Conservation (phyloP, 208 protist species). For the Trypanosoma congolense region DNA sequence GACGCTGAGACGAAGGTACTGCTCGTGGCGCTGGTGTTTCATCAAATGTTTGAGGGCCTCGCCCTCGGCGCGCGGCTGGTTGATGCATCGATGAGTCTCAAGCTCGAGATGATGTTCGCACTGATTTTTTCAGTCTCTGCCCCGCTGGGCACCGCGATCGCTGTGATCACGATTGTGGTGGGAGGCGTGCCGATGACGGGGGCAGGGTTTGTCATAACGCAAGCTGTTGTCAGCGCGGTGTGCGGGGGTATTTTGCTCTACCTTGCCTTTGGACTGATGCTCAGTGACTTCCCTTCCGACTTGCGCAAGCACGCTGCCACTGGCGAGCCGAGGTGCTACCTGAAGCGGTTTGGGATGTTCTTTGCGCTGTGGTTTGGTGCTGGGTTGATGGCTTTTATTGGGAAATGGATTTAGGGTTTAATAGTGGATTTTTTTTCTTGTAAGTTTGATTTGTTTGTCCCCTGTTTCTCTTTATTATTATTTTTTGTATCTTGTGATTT, state of each 20-base stretch:
- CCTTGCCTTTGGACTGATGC: constrained; percentile 40
- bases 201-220: constrained; percentile 29
- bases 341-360: constrained; percentile 30
- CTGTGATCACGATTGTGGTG: constrained; percentile 23
- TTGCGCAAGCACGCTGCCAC: constrained; percentile 12
- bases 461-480: constrained; percentile 19
- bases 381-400: constrained; percentile 23
- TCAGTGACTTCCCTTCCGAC: constrained; percentile 52
- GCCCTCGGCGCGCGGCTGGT: constrained; percentile 51
- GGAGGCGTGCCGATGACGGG: constrained; percentile 24
- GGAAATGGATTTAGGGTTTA: constrained; percentile 4
- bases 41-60: constrained; percentile 70
- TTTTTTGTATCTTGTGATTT: too few species aligned
- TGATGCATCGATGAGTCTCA: constrained; percentile 29
- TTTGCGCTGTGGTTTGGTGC: constrained; percentile 28
- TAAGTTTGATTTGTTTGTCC: constrained; percentile 9
- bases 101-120: constrained; percentile 32
- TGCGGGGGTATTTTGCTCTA: constrained; percentile 67
- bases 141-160: constrained; percentile 33
- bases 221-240: constrained; percentile 38
- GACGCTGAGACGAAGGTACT: constrained; percentile 40
- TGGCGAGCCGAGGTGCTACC: background rate
- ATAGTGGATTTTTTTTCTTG: background rate
- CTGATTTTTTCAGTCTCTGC: constrained; percentile 49
- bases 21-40: constrained; percentile 48